phyloP scores from a whole-genome alignment of 208 protist species.

The Leishmania amazonensis region DNA sequence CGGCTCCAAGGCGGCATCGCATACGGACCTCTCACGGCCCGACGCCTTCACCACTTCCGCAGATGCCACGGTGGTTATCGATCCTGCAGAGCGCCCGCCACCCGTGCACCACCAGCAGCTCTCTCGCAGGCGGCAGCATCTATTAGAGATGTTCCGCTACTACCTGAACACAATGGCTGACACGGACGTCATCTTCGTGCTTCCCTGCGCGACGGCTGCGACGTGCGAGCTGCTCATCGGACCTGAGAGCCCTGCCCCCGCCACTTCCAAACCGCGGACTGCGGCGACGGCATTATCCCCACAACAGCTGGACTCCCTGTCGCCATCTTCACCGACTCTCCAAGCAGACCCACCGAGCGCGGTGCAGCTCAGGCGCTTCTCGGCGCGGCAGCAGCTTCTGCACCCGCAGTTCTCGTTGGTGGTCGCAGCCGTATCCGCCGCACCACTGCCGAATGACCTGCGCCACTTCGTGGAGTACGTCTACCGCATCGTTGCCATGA shows the following conservation, averaged over 20 bases:
- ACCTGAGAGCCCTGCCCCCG: background rate
- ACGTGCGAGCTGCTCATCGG: conserved; percentile 34
- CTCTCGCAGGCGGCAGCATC: conserved; percentile 18
- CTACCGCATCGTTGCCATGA: conserved; percentile 50
- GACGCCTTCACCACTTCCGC: background rate
- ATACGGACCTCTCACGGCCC: background rate
- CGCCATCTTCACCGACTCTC: conserved; percentile 22
- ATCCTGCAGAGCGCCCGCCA: background rate
- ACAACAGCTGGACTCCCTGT: conserved; percentile 6
- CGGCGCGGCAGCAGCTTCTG: conserved; percentile 19
- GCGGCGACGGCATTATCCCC: background rate
- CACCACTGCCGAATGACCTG: conserved; percentile 45
- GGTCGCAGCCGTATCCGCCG: conserved; percentile 18
- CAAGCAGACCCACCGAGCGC: conserved; percentile 11
- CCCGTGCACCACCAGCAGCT: background rate
- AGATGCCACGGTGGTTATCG: background rate
- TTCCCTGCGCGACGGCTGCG: conserved; percentile 39
- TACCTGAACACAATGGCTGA: conserved; percentile 65
- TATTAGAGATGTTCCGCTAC: conserved; percentile 50
- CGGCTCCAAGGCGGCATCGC: background rate
- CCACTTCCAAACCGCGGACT: background rate
- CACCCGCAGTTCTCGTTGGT: conserved; percentile 43
- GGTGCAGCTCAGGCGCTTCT: conserved; percentile 21
- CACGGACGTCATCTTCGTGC: conserved; percentile 63
- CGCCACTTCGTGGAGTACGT: conserved; percentile 50